Evolutionary conservation across 805 yeast genomes (phyloP), one percentile per base, ranked within the genome.

Genomic region (Saccharomycopsis sp.): DNA sequence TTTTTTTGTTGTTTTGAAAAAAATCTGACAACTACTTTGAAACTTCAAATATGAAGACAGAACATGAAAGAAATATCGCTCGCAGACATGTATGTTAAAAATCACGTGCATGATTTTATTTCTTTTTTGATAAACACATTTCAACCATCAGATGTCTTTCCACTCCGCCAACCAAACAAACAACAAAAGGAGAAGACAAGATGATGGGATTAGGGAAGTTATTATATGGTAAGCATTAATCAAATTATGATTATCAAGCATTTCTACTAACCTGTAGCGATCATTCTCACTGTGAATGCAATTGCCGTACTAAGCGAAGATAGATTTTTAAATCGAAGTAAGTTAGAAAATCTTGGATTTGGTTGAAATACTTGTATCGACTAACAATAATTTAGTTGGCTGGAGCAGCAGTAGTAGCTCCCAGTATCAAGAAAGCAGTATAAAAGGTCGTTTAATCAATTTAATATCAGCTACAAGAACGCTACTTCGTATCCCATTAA

Each of bases 261-360:
- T 16, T 23, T 20, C 11, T 43, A 44, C 55, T 52, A 54, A 56
- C 57, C 38, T 24, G n/a, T 16, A 64, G 69, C 74, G 44, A 62
- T 70, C 20, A 60, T 77, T n/a, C 67, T 77, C 40, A 52, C 71
- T 38, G 68, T 75, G 31, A 77, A 77, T 53, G 78, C 79, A 0
- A 65, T 77, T 14, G 82, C 82, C 0, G 74, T 77, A 19, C 64
- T 77, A 35, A 73, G 79, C 46, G 83, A 77, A 53, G 83, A 77
- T 56, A 56, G 83, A 41, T 77, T 77, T 53, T 64, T 77, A 47
- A 74, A 75, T 62, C 56, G 83, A 62, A 62, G 64, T 66, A 64
- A 54, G 64, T 39, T 44, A 21, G 57, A 58, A 28, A 70, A 66
- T 21, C 66, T 22, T 7, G 6, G 14, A 9, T 23, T 40, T 20